A percentile compares a stretch with the other conserved stretches of the same genome.
phyloP scores from a whole-genome alignment of 2,329 filamentous ascomycete genomes.

The Sclerotinia minor region DNA sequence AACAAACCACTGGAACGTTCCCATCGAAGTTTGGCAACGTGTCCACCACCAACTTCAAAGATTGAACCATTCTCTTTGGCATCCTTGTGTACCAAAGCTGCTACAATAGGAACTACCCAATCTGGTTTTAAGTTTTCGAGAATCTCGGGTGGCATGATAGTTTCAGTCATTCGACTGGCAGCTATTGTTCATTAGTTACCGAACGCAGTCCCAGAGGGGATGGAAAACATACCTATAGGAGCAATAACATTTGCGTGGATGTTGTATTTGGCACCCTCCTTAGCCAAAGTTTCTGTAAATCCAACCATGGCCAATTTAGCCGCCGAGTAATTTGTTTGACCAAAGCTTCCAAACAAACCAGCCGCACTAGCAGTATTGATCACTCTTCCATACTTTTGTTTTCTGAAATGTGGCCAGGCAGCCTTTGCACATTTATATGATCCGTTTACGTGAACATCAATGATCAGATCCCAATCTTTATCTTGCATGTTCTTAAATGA shows the following conservation, averaged over 20 bases:
- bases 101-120: constrained; percentile 93
- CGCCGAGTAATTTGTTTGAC: constrained; percentile 94
- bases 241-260: constrained; percentile 94
- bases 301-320: constrained; percentile 94
- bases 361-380: constrained; percentile 98
- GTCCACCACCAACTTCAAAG: constrained; percentile 91
- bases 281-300: constrained; percentile 96
- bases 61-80: constrained; percentile 80
- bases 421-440: constrained; percentile 94
- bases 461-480: constrained; percentile 92
- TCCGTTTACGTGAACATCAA: constrained; percentile 87
- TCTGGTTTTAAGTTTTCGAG: constrained; percentile 76
- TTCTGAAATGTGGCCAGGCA: constrained; percentile 96
- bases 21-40: constrained; percentile 92
- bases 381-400: constrained; percentile 95
- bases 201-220: not conserved
- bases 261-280: constrained; percentile 98
- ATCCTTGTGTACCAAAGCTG: constrained; percentile 83
- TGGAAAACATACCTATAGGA: constrained; percentile 59
- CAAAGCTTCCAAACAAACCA: constrained; percentile 92
- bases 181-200: constrained; percentile 51
- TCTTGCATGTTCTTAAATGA: constrained; percentile 99
- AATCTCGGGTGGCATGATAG: constrained; percentile 92
- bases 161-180: constrained; percentile 92
- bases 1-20: constrained; percentile 87